phyloP scores from a whole-genome alignment of 2,329 filamentous ascomycete species.

The Cadophora sp. region DNA sequence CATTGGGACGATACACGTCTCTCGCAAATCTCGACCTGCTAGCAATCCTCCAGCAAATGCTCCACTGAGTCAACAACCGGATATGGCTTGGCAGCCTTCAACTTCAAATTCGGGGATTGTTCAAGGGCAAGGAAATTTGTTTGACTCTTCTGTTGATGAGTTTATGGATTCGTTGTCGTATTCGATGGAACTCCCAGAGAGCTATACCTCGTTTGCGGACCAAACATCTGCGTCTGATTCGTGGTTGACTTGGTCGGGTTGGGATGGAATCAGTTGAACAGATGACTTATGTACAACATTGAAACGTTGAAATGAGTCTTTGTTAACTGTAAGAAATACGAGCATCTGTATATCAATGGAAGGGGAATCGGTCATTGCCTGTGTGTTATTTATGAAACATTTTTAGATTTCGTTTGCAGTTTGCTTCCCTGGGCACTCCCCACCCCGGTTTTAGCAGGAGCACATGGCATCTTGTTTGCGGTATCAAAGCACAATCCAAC shows the following conservation, averaged over 20 bases:
- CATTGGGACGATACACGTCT: conserved; percentile 22
- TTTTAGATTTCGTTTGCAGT: too few species aligned
- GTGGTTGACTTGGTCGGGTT: conserved; percentile 18
- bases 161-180: conserved; percentile 25
- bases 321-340: neutral
- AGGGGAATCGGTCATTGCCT: neutral
- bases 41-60: neutral
- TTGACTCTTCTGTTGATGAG: conserved; percentile 9
- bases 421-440: too few species aligned
- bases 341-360: neutral
- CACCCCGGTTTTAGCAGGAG: too few species aligned
- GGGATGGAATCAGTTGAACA: neutral
- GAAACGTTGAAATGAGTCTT: neutral
- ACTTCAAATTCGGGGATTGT: neutral
- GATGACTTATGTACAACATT: neutral
- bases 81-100: conserved; percentile 5
- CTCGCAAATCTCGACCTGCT: conserved; percentile 11
- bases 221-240: conserved; percentile 14
- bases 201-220: conserved; percentile 17
- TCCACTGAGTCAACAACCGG: conserved; percentile 1
- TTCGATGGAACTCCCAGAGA: conserved; percentile 23
- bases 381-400: too few species aligned
- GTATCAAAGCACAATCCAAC: neutral
- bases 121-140: neutral
- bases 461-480: neutral